phyloP scores from a whole-genome alignment of 2,329 filamentous ascomycete species.

The Massarina eburnea region DNA sequence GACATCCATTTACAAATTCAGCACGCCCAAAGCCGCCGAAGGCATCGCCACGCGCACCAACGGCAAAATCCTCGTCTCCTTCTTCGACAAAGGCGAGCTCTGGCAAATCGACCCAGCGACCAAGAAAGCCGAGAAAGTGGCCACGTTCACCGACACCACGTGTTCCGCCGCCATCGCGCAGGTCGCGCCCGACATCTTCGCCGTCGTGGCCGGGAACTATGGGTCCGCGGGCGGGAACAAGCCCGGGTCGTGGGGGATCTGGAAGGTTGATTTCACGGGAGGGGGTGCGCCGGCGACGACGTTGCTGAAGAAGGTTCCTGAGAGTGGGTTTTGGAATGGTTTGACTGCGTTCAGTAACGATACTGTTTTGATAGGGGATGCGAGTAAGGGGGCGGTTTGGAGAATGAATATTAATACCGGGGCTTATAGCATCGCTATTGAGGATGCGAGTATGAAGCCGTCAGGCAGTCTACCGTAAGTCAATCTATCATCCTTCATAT shows the following conservation, averaged over 20 bases:
- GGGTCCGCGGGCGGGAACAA: slow-evolving; percentile 11
- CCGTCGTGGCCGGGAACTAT: slow-evolving; percentile 20
- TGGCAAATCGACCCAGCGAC: slow-evolving; percentile 18
- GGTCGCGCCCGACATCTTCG: slow-evolving; percentile 21
- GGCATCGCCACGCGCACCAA: slow-evolving; percentile 21
- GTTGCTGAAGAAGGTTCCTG: slow-evolving; percentile 18
- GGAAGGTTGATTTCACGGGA: slow-evolving; percentile 21
- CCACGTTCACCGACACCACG: slow-evolving; percentile 14
- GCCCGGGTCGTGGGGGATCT: slow-evolving; percentile 18
- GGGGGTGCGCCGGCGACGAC: slow-evolving; percentile 10
- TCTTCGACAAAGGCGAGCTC: slow-evolving; percentile 20
- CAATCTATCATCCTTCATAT: not conserved
- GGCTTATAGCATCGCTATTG: slow-evolving; percentile 16
- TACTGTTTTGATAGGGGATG: slow-evolving; percentile 21
- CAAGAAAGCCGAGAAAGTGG: slow-evolving; percentile 15
- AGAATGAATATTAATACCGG: slow-evolving; percentile 18
- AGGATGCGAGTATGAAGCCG: slow-evolving; percentile 18
- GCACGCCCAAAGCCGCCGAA: slow-evolving; percentile 9
- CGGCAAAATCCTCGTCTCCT: slow-evolving; percentile 18
- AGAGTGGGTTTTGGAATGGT: slow-evolving; percentile 18
- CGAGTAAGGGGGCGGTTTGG: slow-evolving; percentile 20
- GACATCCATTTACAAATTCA: slow-evolving; percentile 15
- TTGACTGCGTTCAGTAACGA: slow-evolving; percentile 17
- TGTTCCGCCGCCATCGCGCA: slow-evolving; percentile 19
- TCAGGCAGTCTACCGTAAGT: slow-evolving; percentile 8